Conservation (phyloP, 768 basidiomycete species). For the Crassisporium funariophilum region DNA sequence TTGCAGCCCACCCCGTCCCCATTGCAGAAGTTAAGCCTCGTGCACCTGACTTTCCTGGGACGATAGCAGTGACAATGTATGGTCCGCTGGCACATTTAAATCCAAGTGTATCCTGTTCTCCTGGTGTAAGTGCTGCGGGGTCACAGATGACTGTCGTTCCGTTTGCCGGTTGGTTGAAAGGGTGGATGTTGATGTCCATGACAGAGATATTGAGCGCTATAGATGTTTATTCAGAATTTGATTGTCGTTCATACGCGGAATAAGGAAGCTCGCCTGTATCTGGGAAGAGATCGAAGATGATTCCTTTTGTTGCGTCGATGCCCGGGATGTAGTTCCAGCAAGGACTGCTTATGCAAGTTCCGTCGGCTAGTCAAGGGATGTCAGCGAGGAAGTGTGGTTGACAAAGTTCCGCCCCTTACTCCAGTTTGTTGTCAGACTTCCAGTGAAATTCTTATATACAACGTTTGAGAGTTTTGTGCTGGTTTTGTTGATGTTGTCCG, state of each 20-base stretch:
- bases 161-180: constrained; percentile 20
- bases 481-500: constrained; percentile 32
- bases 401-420: too few species aligned
- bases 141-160: constrained; percentile 34
- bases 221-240: background rate
- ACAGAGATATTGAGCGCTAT: constrained; percentile 31
- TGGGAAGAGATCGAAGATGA: constrained; percentile 40
- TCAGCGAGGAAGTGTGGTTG: too few species aligned
- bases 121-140: constrained; percentile 26
- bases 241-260: background rate
- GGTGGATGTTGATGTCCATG: constrained; percentile 28
- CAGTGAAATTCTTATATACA: constrained; percentile 37
- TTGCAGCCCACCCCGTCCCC: too few species aligned
- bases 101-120: constrained; percentile 31
- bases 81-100: constrained; percentile 34
- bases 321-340: constrained; percentile 43
- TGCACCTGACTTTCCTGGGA: too few species aligned
- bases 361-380: too few species aligned
- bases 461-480: constrained; percentile 39
- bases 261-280: constrained; percentile 29
- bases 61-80: constrained; percentile 20
- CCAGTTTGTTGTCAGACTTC: constrained; percentile 36
- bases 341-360: constrained; percentile 39
- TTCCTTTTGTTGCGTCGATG: constrained; percentile 33
- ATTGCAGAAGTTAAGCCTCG: too few species aligned